A percentile compares a stretch with the other conserved stretches of the same genome.
Evolutionary conservation across 768 basidiomycete species (phyloP).

Genomic region (Kwoniella pini): DNA sequence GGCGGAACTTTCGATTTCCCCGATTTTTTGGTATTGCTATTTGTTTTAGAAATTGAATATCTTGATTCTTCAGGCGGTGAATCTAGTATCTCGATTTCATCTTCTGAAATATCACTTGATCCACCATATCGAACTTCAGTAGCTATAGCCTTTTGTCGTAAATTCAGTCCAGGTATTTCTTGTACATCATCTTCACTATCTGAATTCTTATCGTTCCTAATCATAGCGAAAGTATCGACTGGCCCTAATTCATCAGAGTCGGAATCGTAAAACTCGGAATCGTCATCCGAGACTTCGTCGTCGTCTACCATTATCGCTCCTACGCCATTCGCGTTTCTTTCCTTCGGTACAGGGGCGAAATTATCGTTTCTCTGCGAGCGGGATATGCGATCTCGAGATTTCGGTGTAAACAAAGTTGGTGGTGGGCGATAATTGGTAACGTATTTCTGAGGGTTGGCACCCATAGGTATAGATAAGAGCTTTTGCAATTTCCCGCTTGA

Average conservation of each 20-base stretch:
- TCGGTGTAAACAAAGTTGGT: neutral
- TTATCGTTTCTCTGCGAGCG: neutral
- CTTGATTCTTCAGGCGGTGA: constrained; percentile 31
- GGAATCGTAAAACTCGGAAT: constrained; percentile 11
- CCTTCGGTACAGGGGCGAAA: neutral
- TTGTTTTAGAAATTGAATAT: constrained; percentile 22
- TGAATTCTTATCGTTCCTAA: neutral
- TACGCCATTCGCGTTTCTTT: constrained; percentile 7
- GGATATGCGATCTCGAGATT: neutral
- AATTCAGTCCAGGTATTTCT: constrained; percentile 6
- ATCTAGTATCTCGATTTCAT: constrained; percentile 14
- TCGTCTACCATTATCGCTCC: constrained; percentile 38
- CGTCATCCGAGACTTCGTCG: constrained; percentile 23
- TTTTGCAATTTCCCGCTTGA: constrained; percentile 37
- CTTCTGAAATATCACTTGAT: constrained; percentile 12
- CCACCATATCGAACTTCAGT: constrained; percentile 5
- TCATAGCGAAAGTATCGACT: constrained; percentile 2
- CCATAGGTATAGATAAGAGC: constrained; percentile 33
- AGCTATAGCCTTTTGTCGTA: neutral
- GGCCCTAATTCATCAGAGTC: constrained; percentile 6
- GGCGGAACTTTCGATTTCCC: neutral
- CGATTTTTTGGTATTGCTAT: neutral
- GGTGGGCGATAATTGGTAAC: constrained; percentile 30
- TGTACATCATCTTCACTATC: constrained; percentile 14
- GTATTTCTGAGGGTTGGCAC: constrained; percentile 22